A percentile compares a stretch with the other conserved stretches of the same genome.
Evolutionary conservation across 192 early-diverging fungal genomes (phyloP).

Genomic region (Paraglomus occultum): DNA sequence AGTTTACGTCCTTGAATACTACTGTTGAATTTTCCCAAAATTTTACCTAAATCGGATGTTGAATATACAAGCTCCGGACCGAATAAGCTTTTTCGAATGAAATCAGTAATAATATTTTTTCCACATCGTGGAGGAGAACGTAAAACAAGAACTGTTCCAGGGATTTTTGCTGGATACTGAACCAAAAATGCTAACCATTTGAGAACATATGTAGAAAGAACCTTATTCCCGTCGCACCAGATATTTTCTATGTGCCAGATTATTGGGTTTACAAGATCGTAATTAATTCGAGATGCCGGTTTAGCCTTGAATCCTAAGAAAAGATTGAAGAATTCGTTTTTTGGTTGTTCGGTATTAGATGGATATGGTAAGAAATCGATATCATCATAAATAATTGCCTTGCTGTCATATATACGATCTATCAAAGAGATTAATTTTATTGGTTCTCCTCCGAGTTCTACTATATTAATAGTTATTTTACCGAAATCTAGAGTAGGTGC

Average conservation of each 20-base stretch:
- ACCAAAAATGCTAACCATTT: neutral
- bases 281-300: neutral
- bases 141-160: neutral
- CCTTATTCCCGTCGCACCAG: neutral
- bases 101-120: conserved; percentile 19
- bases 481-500: too few relatives aligned
- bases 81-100: neutral
- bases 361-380: conserved; percentile 2
- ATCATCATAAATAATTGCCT: too few relatives aligned
- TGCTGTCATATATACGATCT: too few relatives aligned
- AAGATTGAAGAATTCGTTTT: conserved; percentile 14
- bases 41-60: neutral
- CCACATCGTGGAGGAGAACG: neutral
- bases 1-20: neutral
- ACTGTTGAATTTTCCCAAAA: conserved; percentile 8
- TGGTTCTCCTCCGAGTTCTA: neutral
- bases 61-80: neutral
- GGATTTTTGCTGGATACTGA: neutral
- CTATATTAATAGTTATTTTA: neutral
- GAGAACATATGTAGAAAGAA: conserved; percentile 4
- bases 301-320: conserved; percentile 14
- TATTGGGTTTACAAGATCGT: neutral
- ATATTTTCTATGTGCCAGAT: conserved; percentile 15
- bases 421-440: neutral
- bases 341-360: neutral